Conservation (phyloP, 345 rosid species). For the Hypericum androsaemum region DNA sequence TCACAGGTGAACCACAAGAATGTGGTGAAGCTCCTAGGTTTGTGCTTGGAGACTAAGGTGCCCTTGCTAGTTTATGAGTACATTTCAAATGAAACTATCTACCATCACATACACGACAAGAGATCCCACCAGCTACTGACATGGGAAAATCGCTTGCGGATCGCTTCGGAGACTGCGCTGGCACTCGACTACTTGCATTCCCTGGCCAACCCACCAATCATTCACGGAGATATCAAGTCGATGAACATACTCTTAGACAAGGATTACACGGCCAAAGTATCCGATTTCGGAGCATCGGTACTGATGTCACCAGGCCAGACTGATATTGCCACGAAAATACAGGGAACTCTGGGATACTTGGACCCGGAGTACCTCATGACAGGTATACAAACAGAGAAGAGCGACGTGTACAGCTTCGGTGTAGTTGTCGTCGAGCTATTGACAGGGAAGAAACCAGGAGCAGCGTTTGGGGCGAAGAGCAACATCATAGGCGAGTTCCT, state of each 20-base stretch:
- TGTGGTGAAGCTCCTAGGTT: slow-evolving; percentile 23
- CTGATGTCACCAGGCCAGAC: slow-evolving; percentile 10
- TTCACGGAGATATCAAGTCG: slow-evolving; percentile 30
- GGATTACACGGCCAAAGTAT: slow-evolving; percentile 16
- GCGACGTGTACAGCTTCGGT: slow-evolving; percentile 31
- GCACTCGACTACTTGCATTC: slow-evolving; percentile 30
- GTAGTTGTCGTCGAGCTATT: slow-evolving; percentile 27
- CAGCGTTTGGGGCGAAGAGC: slow-evolving; percentile 1
- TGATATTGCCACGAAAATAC: slow-evolving; percentile 4
- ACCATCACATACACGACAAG: slow-evolving; percentile 14
- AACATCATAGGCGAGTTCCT: slow-evolving; percentile 16
- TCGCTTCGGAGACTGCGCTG: slow-evolving; percentile 19
- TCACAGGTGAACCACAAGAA: slow-evolving; percentile 27
- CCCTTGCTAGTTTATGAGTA: slow-evolving; percentile 22
- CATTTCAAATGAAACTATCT: slow-evolving; percentile 22
- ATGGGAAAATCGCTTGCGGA: slow-evolving; percentile 16
- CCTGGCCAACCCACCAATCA: slow-evolving; percentile 26
- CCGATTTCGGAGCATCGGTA: slow-evolving; percentile 33
- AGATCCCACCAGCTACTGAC: slow-evolving; percentile 3
- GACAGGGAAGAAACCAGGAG: slow-evolving; percentile 20
- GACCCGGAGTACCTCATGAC: slow-evolving; percentile 31
- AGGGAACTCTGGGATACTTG: slow-evolving; percentile 28
- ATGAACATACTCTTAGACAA: slow-evolving; percentile 26
- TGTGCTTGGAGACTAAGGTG: slow-evolving; percentile 25
- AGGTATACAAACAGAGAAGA: slow-evolving; percentile 13